Conservation (phyloP, 306 rosid genomes). For the Cucurbita argyrosperma region DNA sequence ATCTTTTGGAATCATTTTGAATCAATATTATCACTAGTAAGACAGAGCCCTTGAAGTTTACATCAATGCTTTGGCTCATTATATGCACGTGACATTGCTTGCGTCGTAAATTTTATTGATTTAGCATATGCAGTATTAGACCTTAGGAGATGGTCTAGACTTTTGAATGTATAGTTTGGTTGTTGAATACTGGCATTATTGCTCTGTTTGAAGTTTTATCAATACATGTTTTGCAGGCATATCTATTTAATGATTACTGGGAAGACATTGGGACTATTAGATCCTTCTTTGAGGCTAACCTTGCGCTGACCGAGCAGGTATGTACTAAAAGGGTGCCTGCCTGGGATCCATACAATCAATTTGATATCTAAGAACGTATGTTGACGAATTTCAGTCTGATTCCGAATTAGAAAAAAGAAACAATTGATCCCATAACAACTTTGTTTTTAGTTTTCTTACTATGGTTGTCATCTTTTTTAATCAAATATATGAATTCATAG, state of each 20-base stretch:
- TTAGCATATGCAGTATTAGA: background rate
- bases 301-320: slow-evolving; percentile 80
- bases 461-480: background rate
- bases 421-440: background rate
- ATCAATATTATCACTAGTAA: background rate
- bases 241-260: slow-evolving; percentile 91
- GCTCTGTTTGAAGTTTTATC: background rate
- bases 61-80: background rate
- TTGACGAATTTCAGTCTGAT: background rate
- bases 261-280: slow-evolving; percentile 92
- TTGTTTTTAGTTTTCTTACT: too few relatives aligned
- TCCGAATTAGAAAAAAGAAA: background rate
- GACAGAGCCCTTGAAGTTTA: background rate
- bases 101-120: background rate
- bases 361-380: background rate
- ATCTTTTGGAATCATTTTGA: background rate
- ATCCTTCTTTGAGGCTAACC: slow-evolving; percentile 93
- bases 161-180: background rate
- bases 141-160: background rate
- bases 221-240: slow-evolving; percentile 45
- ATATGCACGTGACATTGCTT: background rate
- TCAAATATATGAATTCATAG: background rate
- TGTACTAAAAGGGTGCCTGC: slow-evolving; percentile 7
- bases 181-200: background rate
- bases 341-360: background rate